A percentile compares a stretch with the other conserved stretches of the same genome.
Evolutionary conservation across 2,329 filamentous ascomycete species (phyloP).

Genomic region (Cladosporium halotolerans): DNA sequence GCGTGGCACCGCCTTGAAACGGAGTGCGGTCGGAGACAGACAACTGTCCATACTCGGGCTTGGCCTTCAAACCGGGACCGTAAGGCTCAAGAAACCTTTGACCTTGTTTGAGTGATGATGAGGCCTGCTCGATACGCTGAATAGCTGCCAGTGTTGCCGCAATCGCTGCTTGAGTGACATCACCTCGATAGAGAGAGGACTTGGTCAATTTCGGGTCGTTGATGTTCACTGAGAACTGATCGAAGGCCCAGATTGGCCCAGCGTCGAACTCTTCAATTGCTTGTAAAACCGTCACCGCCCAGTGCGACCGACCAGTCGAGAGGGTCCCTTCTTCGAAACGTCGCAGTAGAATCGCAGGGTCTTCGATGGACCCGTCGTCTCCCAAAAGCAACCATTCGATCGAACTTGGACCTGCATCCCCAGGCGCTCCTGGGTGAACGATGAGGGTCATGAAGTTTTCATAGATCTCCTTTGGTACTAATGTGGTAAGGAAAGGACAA

Average conservation of each 20-base stretch:
- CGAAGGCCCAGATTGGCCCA: conserved; percentile 41
- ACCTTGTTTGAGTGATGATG: background rate
- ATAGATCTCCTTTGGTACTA: conserved; percentile 35
- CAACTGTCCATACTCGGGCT: conserved; percentile 22
- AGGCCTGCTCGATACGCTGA: conserved; percentile 27
- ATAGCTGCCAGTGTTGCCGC: conserved; percentile 34
- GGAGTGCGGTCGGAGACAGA: conserved; percentile 32
- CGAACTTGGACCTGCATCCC: conserved; percentile 38
- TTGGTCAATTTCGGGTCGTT: conserved; percentile 37
- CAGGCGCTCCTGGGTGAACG: conserved; percentile 38
- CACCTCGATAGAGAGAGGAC: conserved; percentile 36
- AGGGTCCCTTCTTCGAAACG: conserved; percentile 20
- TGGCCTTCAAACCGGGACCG: conserved; percentile 23
- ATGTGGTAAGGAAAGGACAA: conserved; percentile 38
- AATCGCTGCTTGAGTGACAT: conserved; percentile 35
- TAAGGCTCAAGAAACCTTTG: conserved; percentile 4
- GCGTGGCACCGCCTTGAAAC: conserved; percentile 35
- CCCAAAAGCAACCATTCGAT: conserved; percentile 41
- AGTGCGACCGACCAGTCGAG: conserved; percentile 34
- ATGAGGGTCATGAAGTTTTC: conserved; percentile 36
- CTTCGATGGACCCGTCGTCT: conserved; percentile 34
- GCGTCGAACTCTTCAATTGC: conserved; percentile 39
- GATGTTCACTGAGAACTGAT: conserved; percentile 39
- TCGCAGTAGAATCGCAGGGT: conserved; percentile 27
- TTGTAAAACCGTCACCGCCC: conserved; percentile 37